Evolutionary conservation across 176 grass and related monocot genomes (phyloP).

Genomic region (Oryza rufipogon): DNA sequence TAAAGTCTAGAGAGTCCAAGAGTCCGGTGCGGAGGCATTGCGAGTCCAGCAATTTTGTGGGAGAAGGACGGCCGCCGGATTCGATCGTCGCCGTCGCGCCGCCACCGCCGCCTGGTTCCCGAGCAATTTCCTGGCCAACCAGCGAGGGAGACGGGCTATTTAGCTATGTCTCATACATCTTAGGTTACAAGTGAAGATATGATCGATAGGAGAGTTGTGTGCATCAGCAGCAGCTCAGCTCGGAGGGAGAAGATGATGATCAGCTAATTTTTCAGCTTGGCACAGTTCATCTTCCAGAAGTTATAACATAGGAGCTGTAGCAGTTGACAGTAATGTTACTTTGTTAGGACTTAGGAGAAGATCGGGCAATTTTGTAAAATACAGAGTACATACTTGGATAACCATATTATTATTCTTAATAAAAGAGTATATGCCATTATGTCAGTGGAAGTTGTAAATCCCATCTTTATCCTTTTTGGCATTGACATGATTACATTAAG

Average conservation of each 20-base stretch:
- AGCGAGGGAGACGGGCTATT: background rate
- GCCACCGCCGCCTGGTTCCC: background rate
- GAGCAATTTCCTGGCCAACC: background rate
- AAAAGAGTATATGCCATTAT: background rate
- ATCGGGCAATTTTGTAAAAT: background rate
- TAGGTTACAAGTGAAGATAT: background rate
- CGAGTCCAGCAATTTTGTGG: slow-evolving; percentile 19
- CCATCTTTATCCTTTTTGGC: no score
- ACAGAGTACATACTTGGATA: background rate
- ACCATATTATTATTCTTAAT: background rate
- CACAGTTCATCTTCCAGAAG: background rate
- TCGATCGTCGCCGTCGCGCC: background rate
- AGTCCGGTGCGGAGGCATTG: background rate
- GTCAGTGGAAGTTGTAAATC: background rate
- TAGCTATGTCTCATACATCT: background rate
- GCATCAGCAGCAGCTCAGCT: background rate
- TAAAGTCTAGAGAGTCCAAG: background rate
- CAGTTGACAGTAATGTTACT: background rate
- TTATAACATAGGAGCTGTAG: background rate
- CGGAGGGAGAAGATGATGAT: background rate
- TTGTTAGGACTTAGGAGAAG: background rate
- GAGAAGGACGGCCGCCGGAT: background rate
- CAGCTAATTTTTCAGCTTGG: background rate
- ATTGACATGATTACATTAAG: background rate
- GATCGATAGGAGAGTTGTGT: background rate